These are phyloP conservation scores for Taphrina confusa DNA, from an alignment of 1,139 yeast genomes.

Conservation along the genomic window DNA sequence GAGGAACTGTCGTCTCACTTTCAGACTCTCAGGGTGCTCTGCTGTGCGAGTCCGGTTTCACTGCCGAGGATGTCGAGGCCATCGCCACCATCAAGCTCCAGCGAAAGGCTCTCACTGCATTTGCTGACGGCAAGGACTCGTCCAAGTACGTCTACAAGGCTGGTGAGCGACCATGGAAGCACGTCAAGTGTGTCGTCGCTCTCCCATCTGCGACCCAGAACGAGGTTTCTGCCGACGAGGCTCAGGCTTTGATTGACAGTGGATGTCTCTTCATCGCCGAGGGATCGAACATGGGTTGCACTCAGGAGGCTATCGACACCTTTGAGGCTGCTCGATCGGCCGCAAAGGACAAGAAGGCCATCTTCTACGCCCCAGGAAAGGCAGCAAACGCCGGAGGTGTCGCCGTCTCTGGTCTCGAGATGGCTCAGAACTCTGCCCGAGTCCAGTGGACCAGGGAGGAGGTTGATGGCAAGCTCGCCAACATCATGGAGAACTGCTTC, in stretches of 20 bases:
- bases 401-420: constrained; percentile 96
- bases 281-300: constrained; percentile 99
- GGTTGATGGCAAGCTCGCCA: constrained; percentile 83
- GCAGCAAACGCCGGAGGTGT: constrained; percentile 99
- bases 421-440: constrained; percentile 99
- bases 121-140: constrained; percentile 49
- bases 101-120: constrained; percentile 72
- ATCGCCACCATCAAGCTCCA: constrained; percentile 79
- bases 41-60: constrained; percentile 68
- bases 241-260: constrained; percentile 85
- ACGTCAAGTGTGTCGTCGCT: constrained; percentile 89
- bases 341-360: constrained; percentile 49
- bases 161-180: constrained; percentile 96
- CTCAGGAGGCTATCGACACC: constrained; percentile 92
- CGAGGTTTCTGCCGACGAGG: constrained; percentile 96
- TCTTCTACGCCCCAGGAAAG: constrained; percentile 99
- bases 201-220: constrained; percentile 98
- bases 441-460: constrained; percentile 82
- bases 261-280: constrained; percentile 95
- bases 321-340: constrained; percentile 62
- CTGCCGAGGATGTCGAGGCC: constrained; percentile 72
- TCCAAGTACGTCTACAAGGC: constrained; percentile 66
- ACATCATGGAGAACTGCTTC: constrained; percentile 91
- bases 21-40: constrained; percentile 94
- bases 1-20: constrained; percentile 89